Conservation (phyloP, 805 yeast species). For the Blastobotrys americana region DNA sequence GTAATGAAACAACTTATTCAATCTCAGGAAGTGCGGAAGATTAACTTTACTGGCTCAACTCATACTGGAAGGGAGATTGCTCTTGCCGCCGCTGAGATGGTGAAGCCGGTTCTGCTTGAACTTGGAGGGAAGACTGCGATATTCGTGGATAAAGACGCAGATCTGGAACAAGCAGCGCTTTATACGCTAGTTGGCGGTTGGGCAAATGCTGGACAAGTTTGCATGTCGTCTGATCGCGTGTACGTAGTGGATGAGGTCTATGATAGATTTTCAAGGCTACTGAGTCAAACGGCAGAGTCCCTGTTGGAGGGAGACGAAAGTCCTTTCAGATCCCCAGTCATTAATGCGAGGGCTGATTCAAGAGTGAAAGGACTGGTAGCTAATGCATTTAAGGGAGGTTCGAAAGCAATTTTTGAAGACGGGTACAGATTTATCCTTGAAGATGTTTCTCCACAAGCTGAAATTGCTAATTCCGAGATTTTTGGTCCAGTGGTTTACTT, state of each 20-base stretch:
- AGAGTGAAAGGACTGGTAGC: slow-evolving; percentile 36
- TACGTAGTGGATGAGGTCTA: slow-evolving; percentile 64
- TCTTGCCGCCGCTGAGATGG: slow-evolving; percentile 57
- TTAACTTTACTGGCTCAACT: slow-evolving; percentile 85
- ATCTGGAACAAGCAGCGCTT: slow-evolving; percentile 51
- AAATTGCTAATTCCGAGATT: slow-evolving; percentile 65
- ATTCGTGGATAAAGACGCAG: slow-evolving; percentile 67
- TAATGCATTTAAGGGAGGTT: slow-evolving; percentile 60
- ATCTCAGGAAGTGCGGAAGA: slow-evolving; percentile 65
- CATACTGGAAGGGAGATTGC: slow-evolving; percentile 69
- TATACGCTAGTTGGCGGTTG: slow-evolving; percentile 60
- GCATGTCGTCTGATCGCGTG: slow-evolving; percentile 79
- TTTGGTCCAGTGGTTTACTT: slow-evolving; percentile 75
- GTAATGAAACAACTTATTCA: slow-evolving; percentile 66
- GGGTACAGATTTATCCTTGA: slow-evolving; percentile 53
- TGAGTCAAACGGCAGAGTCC: slow-evolving; percentile 21
- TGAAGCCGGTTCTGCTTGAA: slow-evolving; percentile 77
- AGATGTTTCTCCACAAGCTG: slow-evolving; percentile 52
- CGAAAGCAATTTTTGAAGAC: slow-evolving; percentile 64
- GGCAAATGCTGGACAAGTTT: slow-evolving; percentile 79
- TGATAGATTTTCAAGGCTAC: slow-evolving; percentile 50
- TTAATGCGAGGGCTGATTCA: slow-evolving; percentile 2
- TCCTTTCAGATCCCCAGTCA: slow-evolving; percentile 4
- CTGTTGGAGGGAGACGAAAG: slow-evolving; percentile 1
- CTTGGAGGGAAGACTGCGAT: slow-evolving; percentile 85